Conservation (phyloP, 148 eudicot species). For the Silene latifolia region DNA sequence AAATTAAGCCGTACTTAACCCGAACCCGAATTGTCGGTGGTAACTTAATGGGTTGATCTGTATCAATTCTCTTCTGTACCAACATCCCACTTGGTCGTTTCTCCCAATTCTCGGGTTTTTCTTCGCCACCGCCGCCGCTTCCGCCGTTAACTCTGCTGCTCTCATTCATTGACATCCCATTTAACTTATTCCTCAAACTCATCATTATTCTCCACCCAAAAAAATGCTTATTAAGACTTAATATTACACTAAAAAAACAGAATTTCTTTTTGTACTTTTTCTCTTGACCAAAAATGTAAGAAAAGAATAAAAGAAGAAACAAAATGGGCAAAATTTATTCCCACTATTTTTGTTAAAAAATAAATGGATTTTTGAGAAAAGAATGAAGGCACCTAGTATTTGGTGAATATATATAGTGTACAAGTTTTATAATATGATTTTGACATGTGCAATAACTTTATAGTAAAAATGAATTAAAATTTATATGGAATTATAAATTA, state of each 20-base stretch:
- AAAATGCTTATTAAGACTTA: background rate
- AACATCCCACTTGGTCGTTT: slow-evolving; percentile 84
- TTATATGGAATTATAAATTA: too few relatives aligned
- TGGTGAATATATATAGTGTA: too few relatives aligned
- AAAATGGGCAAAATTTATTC: too few relatives aligned
- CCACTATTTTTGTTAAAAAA: too few relatives aligned
- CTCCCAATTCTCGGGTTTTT: slow-evolving; percentile 58
- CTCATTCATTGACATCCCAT: slow-evolving; percentile 34
- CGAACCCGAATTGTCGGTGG: slow-evolving; percentile 67
- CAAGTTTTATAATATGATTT: background rate
- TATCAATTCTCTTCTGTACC: slow-evolving; percentile 70
- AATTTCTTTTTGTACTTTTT: background rate
- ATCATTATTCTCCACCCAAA: slow-evolving; percentile 42
- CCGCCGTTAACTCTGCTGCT: background rate
- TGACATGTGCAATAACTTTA: background rate
- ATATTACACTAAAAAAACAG: background rate
- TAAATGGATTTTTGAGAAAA: too few relatives aligned
- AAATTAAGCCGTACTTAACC: slow-evolving; percentile 63
- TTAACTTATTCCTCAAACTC: slow-evolving; percentile 58
- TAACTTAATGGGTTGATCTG: slow-evolving; percentile 41
- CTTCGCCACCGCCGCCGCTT: slow-evolving; percentile 21
- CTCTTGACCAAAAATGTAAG: background rate
- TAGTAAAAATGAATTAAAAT: too few relatives aligned
- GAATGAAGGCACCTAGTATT: too few relatives aligned
- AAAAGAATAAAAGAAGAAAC: background rate